Base-by-base conservation (phyloP, 2,329 filamentous ascomycete species). In the Alternaria triticimaculans region DNA sequence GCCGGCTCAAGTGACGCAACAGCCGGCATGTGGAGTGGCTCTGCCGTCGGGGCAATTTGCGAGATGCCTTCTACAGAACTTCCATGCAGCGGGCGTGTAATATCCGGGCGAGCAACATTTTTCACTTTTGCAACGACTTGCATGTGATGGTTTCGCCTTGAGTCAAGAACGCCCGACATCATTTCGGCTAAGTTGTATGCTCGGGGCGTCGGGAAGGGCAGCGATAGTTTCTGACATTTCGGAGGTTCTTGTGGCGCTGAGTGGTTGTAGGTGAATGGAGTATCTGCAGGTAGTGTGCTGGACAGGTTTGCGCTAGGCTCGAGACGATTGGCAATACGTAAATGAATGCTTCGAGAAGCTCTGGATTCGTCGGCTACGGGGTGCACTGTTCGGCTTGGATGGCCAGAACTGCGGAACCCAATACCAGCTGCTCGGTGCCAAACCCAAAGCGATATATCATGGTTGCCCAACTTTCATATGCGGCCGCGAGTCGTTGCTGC, bases 281-380 rank as follows among this genome's bases (percentile, higher is more conserved):
- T 51, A 58, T 48, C 41, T 53, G 44, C 28, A 30, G 23, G 43
- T 64, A 59, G 58, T 54, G 61, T 68, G 62, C 41, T 63, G 51
- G 30, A 49, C 46, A 56, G 55, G 55, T 49, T 45, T 30, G 53
- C 62, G 60, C 67, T 69, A 70, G 62, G 50, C 62, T 64, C 23
- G 46, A 65, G 61, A 49, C 41, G 63, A 69, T 73, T 70, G 68
- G 70, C 68, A 75, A 73, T 66, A 77, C 65, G 72, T 76, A 76
- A 77, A 73, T 55, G 61, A 73, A 74, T 60, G 69, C 64, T 60
- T 60, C 45, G 30, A 55, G 61, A 60, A 60, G 61, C 28, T 58
- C 54, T 59, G 65, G 66, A 77, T 74, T 75, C 70, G 75, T 61
- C 53, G 41, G 51, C 28, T 25, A 33, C 25, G 25, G 28, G 37